Conservation (phyloP, 495 filamentous ascomycete species). For the Talaromyces proteolyticus region DNA sequence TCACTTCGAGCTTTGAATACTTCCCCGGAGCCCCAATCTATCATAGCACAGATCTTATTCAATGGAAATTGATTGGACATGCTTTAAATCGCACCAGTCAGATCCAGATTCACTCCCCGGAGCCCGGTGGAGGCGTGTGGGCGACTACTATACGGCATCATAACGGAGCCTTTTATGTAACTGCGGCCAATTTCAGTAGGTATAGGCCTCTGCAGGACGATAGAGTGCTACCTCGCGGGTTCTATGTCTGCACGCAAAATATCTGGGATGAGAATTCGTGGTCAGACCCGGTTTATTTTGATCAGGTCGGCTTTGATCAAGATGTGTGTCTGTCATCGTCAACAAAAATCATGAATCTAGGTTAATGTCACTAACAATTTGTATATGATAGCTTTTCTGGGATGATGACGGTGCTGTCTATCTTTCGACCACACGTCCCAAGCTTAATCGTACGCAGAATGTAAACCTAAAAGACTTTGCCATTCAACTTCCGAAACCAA, state of each 20-base stretch:
- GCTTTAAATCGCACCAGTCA: constrained; percentile 54
- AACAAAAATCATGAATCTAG: neutral
- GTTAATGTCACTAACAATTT: neutral
- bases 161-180: constrained; percentile 30
- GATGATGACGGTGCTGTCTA: constrained; percentile 34
- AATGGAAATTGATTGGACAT: constrained; percentile 44
- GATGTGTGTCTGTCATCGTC: constrained; percentile 24
- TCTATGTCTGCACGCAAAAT: constrained; percentile 39
- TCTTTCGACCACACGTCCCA: constrained; percentile 31
- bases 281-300: constrained; percentile 45
- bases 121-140: constrained; percentile 43
- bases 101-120: constrained; percentile 53
- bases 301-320: constrained; percentile 40
- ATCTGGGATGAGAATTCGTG: constrained; percentile 41
- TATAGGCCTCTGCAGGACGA: constrained; percentile 38
- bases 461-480: constrained; percentile 8
- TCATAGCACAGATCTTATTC: constrained; percentile 36
- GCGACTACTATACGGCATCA: constrained; percentile 37
- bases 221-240: constrained; percentile 39
- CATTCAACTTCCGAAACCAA: constrained; percentile 6
- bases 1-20: constrained; percentile 42
- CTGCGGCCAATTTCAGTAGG: constrained; percentile 33
- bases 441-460: constrained; percentile 18
- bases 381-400: constrained; percentile 27
- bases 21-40: constrained; percentile 44